These are phyloP conservation scores for Linum usitatissimum DNA, from an alignment of 345 rosid species.

Conservation along the genomic window DNA sequence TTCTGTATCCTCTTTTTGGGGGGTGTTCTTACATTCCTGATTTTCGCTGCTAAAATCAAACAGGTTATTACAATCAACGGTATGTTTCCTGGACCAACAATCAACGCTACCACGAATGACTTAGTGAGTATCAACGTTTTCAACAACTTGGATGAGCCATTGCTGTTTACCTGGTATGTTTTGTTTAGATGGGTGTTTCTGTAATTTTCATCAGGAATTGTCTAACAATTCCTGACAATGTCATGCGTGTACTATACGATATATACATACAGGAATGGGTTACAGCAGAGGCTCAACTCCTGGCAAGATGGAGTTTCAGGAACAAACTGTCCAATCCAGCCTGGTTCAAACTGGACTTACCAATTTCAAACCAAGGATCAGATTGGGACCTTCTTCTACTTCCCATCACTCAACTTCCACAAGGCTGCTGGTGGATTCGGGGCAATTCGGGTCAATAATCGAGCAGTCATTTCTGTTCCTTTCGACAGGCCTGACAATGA, in stretches of 20 bases:
- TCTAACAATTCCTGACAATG: not conserved
- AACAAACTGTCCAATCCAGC: constrained; percentile 77
- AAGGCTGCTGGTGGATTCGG: constrained; percentile 80
- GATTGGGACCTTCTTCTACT: constrained; percentile 77
- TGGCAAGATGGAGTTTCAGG: constrained; percentile 93
- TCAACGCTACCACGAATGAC: constrained; percentile 20
- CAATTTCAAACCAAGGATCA: constrained; percentile 82
- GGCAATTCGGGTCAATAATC: constrained; percentile 57
- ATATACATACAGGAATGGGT: constrained; percentile 47
- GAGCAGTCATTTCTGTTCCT: constrained; percentile 57
- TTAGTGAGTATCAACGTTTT: constrained; percentile 15
- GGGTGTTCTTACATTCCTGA: not conserved
- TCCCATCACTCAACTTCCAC: constrained; percentile 54
- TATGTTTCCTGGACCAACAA: constrained; percentile 23
- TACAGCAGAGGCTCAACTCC: constrained; percentile 70
- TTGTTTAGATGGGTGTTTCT: not conserved
- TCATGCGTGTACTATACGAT: too few relatives aligned
- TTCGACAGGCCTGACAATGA: constrained; percentile 65
- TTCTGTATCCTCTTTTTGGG: not conserved
- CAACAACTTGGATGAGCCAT: constrained; percentile 19
- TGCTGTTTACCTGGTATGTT: constrained; percentile 20
- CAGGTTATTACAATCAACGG: constrained; percentile 23
- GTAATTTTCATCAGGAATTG: not conserved
- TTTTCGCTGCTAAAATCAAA: not conserved
- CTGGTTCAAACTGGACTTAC: constrained; percentile 83